Conservation (phyloP, 345 rosid genomes). For the Eucalyptus rudis region DNA sequence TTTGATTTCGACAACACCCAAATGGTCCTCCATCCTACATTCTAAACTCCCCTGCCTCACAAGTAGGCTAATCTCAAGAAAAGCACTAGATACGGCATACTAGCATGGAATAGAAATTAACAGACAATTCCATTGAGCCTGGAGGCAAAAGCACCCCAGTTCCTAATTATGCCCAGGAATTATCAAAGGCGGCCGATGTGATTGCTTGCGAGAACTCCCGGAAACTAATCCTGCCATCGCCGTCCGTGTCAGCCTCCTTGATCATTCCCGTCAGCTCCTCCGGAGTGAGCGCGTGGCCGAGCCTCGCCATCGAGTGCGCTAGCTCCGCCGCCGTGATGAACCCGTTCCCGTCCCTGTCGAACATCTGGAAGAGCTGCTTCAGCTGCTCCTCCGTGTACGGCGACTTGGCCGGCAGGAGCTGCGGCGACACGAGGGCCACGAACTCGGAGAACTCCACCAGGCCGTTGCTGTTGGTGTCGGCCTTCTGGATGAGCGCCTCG, state of each 20-base stretch:
- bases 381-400: constrained; percentile 76
- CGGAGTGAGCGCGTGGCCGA: constrained; percentile 70
- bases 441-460: constrained; percentile 84
- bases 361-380: constrained; percentile 49
- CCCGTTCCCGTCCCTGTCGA: constrained; percentile 75
- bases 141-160: neutral
- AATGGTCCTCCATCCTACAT: neutral
- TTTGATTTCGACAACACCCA: neutral
- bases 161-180: constrained; percentile 43
- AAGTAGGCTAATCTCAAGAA: neutral
- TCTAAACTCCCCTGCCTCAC: neutral
- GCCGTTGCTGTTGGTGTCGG: constrained; percentile 80
- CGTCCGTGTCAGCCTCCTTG: constrained; percentile 86
- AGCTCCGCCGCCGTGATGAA: constrained; percentile 72
- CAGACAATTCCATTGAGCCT: neutral
- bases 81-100: neutral
- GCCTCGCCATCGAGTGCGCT: constrained; percentile 81
- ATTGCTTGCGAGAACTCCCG: constrained; percentile 72
- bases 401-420: constrained; percentile 47
- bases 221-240: constrained; percentile 79
- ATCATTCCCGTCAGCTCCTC: constrained; percentile 93
- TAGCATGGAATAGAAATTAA: neutral
- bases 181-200: constrained; percentile 82
- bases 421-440: constrained; percentile 63
- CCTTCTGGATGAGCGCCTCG: constrained; percentile 53